Evolutionary conservation across 1,284 basidiomycete species (phyloP).

Genomic region (Rhodotorula sp.): DNA sequence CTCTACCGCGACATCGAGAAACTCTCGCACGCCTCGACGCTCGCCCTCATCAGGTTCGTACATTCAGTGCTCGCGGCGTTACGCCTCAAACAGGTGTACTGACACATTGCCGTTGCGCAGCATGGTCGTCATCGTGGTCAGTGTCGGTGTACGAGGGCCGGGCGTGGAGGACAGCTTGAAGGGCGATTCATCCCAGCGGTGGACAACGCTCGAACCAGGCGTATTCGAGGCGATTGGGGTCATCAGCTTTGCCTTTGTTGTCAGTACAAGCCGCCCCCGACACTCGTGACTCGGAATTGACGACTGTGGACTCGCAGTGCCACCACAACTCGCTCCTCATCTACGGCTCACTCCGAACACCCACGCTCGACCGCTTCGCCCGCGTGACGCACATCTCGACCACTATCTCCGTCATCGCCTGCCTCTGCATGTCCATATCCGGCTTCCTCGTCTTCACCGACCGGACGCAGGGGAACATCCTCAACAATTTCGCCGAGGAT

Average conservation of each 20-base stretch:
- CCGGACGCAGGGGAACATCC: constrained; percentile 66
- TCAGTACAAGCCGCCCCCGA: not conserved
- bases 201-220: constrained; percentile 71
- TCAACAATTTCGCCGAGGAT: constrained; percentile 80
- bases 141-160: constrained; percentile 82
- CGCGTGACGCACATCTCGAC: constrained; percentile 91
- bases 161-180: constrained; percentile 73
- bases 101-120: constrained; percentile 57
- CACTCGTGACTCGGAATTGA: not conserved
- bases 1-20: constrained; percentile 97
- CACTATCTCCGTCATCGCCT: constrained; percentile 72
- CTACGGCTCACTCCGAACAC: constrained; percentile 86
- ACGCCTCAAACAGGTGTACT: too few species aligned
- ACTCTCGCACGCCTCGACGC: constrained; percentile 83
- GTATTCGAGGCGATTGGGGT: constrained; percentile 68
- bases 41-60: constrained; percentile 55
- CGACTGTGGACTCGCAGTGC: constrained; percentile 13
- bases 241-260: constrained; percentile 82
- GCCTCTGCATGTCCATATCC: constrained; percentile 79
- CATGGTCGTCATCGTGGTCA: constrained; percentile 89
- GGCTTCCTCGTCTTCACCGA: constrained; percentile 92
- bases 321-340: constrained; percentile 62
- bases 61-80: too few species aligned
- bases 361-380: constrained; percentile 91
- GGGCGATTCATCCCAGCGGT: constrained; percentile 60